These are phyloP conservation scores for Rhexocercosporidium sp. DNA, from an alignment of 2,329 filamentous ascomycete genomes.

Conservation along the genomic window DNA sequence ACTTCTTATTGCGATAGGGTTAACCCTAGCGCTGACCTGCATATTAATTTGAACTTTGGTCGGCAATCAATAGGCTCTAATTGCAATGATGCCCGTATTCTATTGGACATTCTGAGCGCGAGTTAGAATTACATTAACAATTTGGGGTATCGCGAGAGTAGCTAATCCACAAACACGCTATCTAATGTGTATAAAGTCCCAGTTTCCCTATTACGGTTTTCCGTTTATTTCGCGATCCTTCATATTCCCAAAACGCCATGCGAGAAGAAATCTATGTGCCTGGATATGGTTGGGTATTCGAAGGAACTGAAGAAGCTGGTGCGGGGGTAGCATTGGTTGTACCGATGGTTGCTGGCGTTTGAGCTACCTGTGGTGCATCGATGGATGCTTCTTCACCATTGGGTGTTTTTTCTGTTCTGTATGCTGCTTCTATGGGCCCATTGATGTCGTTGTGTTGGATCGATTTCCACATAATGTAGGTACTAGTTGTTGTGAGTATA, in stretches of 20 bases:
- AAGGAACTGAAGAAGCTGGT: background rate
- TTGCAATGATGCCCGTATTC: background rate
- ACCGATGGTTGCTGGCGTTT: background rate
- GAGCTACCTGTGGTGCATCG: slow-evolving; percentile 2
- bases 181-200: background rate
- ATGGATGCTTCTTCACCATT: slow-evolving; percentile 29
- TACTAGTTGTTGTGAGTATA: slow-evolving; percentile 30
- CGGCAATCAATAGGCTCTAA: no score
- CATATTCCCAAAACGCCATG: background rate
- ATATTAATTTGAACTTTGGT: background rate
- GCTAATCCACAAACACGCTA: background rate
- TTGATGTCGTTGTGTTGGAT: slow-evolving; percentile 43
- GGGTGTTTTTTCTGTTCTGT: slow-evolving; percentile 19
- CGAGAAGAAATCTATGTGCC: background rate
- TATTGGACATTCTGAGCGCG: background rate
- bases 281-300: slow-evolving; percentile 6
- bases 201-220: background rate
- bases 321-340: background rate
- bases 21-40: background rate
- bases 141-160: slow-evolving; percentile 15
- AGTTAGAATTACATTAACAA: slow-evolving; percentile 9
- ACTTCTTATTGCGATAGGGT: background rate
- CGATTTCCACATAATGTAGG: slow-evolving; percentile 44
- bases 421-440: slow-evolving; percentile 37
- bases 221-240: background rate